phyloP scores from a whole-genome alignment of 2,329 filamentous ascomycete species.

The Ceratocystis smalleyi region DNA sequence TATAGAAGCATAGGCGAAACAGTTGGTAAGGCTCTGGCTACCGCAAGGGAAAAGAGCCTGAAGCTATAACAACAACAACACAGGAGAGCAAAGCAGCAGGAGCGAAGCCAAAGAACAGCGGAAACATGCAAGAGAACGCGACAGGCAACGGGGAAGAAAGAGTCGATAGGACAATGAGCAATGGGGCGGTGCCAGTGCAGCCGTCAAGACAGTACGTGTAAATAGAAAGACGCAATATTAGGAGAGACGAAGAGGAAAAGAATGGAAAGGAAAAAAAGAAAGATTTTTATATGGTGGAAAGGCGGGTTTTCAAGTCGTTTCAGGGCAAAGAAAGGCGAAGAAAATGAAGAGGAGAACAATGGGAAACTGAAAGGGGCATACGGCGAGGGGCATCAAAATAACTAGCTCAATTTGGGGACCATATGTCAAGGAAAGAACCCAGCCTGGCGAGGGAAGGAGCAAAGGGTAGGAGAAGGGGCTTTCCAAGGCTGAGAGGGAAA shows the following conservation, averaged over 20 bases:
- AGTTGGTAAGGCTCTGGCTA: background rate
- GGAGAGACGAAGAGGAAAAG: background rate
- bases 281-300: background rate
- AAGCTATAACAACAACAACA: background rate
- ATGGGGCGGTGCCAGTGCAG: background rate
- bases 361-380: background rate
- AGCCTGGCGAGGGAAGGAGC: background rate
- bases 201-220: background rate
- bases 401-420: background rate
- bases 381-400: background rate
- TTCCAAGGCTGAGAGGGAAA: too few species aligned
- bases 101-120: background rate
- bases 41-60: background rate
- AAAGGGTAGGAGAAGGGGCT: background rate
- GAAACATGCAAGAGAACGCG: background rate
- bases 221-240: conserved; percentile 1
- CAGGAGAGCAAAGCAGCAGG: too few species aligned
- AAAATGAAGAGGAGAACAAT: background rate
- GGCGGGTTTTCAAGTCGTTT: background rate
- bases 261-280: background rate
- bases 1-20: background rate
- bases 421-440: background rate
- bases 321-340: background rate
- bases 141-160: background rate
- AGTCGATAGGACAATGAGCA: background rate